phyloP scores from a whole-genome alignment of 495 filamentous ascomycete genomes.

The Pseudoneurospora amorphoporcata region DNA sequence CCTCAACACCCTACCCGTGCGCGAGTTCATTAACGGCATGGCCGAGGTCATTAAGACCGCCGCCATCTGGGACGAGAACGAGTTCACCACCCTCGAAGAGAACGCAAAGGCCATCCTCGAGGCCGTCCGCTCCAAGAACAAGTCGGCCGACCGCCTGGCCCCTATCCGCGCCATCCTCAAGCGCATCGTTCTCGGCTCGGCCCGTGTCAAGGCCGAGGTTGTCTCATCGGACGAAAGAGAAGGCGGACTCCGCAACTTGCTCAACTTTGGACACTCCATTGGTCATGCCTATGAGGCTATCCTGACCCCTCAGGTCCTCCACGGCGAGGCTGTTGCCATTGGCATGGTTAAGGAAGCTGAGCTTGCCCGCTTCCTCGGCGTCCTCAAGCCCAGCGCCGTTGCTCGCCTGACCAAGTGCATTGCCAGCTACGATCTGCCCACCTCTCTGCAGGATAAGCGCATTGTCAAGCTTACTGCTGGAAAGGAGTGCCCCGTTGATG shows the following conservation, averaged over 20 bases:
- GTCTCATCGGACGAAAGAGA: conserved; percentile 91
- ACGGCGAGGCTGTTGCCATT: conserved; percentile 91
- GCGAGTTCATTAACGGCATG: conserved; percentile 98
- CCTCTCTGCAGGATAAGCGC: conserved; percentile 72
- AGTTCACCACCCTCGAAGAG: conserved; percentile 77
- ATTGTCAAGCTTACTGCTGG: conserved; percentile 75
- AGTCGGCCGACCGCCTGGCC: conserved; percentile 45
- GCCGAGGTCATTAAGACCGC: conserved; percentile 98
- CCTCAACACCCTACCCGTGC: conserved; percentile 77
- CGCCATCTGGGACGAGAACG: conserved; percentile 83
- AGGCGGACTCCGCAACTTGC: conserved; percentile 83
- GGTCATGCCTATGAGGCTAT: conserved; percentile 95
- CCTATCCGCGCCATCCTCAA: conserved; percentile 69
- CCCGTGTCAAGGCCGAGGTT: conserved; percentile 82
- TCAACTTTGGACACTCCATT: conserved; percentile 98
- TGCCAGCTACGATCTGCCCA: conserved; percentile 84
- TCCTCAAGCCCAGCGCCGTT: conserved; percentile 79
- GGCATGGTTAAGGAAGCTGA: conserved; percentile 98
- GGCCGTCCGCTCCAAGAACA: conserved; percentile 50
- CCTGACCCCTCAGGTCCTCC: conserved; percentile 86
- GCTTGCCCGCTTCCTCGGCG: conserved; percentile 77
- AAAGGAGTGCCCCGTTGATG: conserved; percentile 86
- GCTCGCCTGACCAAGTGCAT: conserved; percentile 85
- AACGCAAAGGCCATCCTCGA: conserved; percentile 66
- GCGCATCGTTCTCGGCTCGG: conserved; percentile 78